Evolutionary conservation across 805 yeast genomes (phyloP).

Genomic region (Nakazawaea wickerhamii): DNA sequence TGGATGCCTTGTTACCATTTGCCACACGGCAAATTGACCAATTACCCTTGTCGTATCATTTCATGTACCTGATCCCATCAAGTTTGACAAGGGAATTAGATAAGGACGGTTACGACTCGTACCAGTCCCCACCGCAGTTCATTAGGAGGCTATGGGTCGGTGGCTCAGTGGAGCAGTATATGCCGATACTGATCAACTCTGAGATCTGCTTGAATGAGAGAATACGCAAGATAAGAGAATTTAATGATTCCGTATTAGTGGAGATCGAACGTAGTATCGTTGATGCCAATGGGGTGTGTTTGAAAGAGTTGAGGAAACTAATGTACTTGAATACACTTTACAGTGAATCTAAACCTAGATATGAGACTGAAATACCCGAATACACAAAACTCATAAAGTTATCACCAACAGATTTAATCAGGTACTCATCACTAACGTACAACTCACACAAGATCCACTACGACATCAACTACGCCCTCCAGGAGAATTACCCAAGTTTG

Average conservation of each 20-base stretch:
- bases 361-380: slow-evolving; percentile 18
- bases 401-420: slow-evolving; percentile 39
- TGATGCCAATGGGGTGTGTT: slow-evolving; percentile 21
- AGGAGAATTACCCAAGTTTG: slow-evolving; percentile 57
- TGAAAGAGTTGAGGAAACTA: slow-evolving; percentile 53
- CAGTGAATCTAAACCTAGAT: slow-evolving; percentile 1
- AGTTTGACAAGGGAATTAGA: slow-evolving; percentile 45
- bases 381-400: slow-evolving; percentile 28
- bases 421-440: slow-evolving; percentile 72
- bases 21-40: not conserved
- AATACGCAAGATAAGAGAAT: slow-evolving; percentile 24
- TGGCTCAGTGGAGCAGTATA: slow-evolving; percentile 48
- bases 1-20: slow-evolving; percentile 7
- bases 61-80: slow-evolving; percentile 61
- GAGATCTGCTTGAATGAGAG: slow-evolving; percentile 47
- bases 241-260: slow-evolving; percentile 36
- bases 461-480: slow-evolving; percentile 47
- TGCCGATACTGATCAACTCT: slow-evolving; percentile 29
- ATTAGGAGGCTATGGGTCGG: slow-evolving; percentile 75
- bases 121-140: slow-evolving; percentile 61
- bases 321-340: slow-evolving; percentile 49
- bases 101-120: slow-evolving; percentile 74
- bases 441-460: slow-evolving; percentile 85
- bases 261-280: slow-evolving; percentile 46
- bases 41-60: slow-evolving; percentile 52